A percentile compares a stretch with the other conserved stretches of the same genome.
Conservation (phyloP, 2,329 filamentous ascomycete genomes). For the Aspergillus hiratsukae region DNA sequence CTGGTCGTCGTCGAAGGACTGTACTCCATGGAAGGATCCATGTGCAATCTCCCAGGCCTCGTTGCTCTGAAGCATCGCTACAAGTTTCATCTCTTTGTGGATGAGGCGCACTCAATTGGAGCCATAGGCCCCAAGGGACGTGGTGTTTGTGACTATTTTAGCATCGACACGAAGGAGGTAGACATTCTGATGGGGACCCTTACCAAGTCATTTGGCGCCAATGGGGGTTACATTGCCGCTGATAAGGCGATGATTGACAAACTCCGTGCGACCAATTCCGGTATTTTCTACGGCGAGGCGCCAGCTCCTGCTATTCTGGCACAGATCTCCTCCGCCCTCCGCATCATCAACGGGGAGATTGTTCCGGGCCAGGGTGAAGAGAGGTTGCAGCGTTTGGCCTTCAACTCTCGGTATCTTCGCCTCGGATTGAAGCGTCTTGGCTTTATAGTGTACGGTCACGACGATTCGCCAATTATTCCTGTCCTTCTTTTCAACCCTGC, state of each 20-base stretch:
- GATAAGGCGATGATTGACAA: slow-evolving; percentile 91
- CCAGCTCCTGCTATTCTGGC: slow-evolving; percentile 82
- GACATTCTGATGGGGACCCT: slow-evolving; percentile 98
- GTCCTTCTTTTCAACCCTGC: slow-evolving; percentile 95
- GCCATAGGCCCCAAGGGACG: slow-evolving; percentile 83
- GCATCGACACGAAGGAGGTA: slow-evolving; percentile 78
- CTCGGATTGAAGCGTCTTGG: slow-evolving; percentile 94
- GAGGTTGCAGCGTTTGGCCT: slow-evolving; percentile 88
- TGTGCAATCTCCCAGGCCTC: slow-evolving; percentile 93
- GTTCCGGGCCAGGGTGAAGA: slow-evolving; percentile 90
- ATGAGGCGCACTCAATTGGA: slow-evolving; percentile 94
- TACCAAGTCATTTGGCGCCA: slow-evolving; percentile 97
- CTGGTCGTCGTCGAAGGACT: slow-evolving; percentile 92
- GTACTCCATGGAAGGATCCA: slow-evolving; percentile 99
- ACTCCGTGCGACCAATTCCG: slow-evolving; percentile 78
- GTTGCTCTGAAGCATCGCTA: slow-evolving; percentile 87
- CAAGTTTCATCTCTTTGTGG: slow-evolving; percentile 93
- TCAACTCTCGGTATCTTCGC: slow-evolving; percentile 98
- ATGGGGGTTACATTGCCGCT: slow-evolving; percentile 89
- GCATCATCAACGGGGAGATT: slow-evolving; percentile 84
- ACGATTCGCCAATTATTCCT: slow-evolving; percentile 96
- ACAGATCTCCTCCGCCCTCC: slow-evolving; percentile 82
- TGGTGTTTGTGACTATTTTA: slow-evolving; percentile 96
- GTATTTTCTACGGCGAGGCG: slow-evolving; percentile 80
- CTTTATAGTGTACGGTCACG: slow-evolving; percentile 94